These are phyloP conservation scores for Fusarium liriodendri DNA, from an alignment of 2,329 filamentous ascomycete species.

Conservation along the genomic window DNA sequence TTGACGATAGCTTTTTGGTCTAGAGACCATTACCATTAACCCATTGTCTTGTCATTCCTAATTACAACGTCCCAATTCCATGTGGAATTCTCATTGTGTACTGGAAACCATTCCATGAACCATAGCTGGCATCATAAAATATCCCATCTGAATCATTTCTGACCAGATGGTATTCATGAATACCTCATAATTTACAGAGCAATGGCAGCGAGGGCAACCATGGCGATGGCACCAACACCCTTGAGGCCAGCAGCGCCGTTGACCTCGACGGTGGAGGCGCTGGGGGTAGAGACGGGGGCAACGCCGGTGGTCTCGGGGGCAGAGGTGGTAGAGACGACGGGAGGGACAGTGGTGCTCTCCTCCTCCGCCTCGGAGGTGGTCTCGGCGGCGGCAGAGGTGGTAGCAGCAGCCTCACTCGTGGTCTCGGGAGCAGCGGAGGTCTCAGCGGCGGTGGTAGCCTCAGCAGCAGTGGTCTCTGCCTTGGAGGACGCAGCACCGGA, in stretches of 20 bases:
- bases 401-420: constrained; percentile 2
- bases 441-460: constrained; percentile 31
- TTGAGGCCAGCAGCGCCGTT: constrained; percentile 47
- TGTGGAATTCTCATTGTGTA: constrained; percentile 7
- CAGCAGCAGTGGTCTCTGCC: constrained; percentile 44
- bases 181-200: constrained; percentile 49
- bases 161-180: not conserved
- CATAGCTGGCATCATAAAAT: not conserved
- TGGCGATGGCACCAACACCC: constrained; percentile 48
- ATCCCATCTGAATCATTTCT: not conserved
- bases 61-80: constrained; percentile 8
- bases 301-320: constrained; percentile 14
- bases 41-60: constrained; percentile 15
- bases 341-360: constrained; percentile 21
- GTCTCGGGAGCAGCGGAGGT: constrained; percentile 2
- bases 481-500: constrained; percentile 19
- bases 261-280: constrained; percentile 35
- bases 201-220: constrained; percentile 48
- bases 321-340: constrained; percentile 5
- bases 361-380: constrained; percentile 22
- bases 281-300: constrained; percentile 14
- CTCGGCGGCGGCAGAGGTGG: constrained; percentile 11
- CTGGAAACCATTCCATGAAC: not conserved
- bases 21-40: constrained; percentile 36
- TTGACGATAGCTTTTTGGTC: constrained; percentile 25